Percentiles rank a stretch among this genome's conserved stretches.
These are phyloP conservation scores for Metschnikowia lunata DNA, from an alignment of 805 yeast genomes.

Conservation along the genomic window DNA sequence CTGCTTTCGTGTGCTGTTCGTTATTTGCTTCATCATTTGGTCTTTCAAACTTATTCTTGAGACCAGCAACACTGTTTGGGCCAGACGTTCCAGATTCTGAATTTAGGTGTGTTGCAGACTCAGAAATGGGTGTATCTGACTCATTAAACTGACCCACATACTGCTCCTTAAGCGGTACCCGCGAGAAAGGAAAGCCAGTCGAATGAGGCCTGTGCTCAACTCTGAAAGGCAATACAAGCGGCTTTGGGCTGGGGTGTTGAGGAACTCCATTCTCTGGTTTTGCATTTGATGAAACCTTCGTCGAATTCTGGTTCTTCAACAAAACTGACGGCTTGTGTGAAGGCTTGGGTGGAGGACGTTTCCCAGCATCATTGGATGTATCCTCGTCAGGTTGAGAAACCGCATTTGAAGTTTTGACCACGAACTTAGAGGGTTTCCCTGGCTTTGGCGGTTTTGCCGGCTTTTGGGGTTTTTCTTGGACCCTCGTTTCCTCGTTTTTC, in stretches of 20 bases:
- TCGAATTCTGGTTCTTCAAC: too few relatives aligned
- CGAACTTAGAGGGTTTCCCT: background rate
- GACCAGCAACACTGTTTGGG: background rate
- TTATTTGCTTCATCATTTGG: too few relatives aligned
- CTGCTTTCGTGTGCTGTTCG: too few relatives aligned
- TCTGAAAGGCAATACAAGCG: constrained; percentile 1
- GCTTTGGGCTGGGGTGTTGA: background rate
- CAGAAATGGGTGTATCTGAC: background rate
- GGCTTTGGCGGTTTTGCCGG: constrained; percentile 14
- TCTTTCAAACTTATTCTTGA: too few relatives aligned
- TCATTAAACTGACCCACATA: background rate
- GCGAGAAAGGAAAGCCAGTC: background rate
- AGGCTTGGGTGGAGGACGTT: too few relatives aligned
- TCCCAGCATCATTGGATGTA: too few relatives aligned
- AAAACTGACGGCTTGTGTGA: too few relatives aligned
- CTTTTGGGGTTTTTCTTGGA: constrained; percentile 16
- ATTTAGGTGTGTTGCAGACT: background rate
- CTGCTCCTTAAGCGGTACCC: background rate
- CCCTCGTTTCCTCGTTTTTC: too few relatives aligned
- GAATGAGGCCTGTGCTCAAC: background rate
- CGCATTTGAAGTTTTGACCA: too few relatives aligned
- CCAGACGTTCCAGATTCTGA: background rate
- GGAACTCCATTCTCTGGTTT: background rate
- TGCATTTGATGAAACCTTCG: too few relatives aligned
- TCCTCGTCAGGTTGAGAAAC: too few relatives aligned